Evolutionary conservation across 2,329 filamentous ascomycete genomes (phyloP).

Genomic region (Metarhizium robertsii): DNA sequence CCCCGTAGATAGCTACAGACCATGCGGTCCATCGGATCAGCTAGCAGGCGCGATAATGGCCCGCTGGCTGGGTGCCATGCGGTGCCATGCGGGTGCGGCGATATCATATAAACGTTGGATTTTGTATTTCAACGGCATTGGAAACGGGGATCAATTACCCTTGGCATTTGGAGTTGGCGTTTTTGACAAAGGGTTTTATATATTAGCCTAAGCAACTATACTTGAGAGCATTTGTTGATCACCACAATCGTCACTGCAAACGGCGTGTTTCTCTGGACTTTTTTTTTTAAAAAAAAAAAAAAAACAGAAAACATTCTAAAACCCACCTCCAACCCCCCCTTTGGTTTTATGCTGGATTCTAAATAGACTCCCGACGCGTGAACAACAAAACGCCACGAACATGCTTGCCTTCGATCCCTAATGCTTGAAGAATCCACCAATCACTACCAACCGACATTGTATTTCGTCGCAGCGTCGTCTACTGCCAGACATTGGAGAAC

Average conservation of each 20-base stretch:
- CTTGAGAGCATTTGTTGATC: neutral
- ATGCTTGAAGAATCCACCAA: conserved; percentile 4
- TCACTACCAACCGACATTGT: neutral
- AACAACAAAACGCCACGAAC: conserved; percentile 20
- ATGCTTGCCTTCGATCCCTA: conserved; percentile 14
- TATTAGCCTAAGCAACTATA: neutral
- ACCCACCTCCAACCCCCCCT: neutral
- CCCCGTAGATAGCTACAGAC: neutral
- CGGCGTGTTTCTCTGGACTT: neutral
- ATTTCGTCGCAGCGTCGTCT: conserved; percentile 4
- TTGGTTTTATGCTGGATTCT: conserved; percentile 15
- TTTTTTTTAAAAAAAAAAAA: too few species aligned
- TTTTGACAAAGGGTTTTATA: neutral
- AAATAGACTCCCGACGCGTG: conserved; percentile 22
- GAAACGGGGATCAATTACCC: conserved; percentile 6
- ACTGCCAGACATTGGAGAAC: conserved; percentile 95
- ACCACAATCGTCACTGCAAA: neutral
- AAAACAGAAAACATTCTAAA: neutral
- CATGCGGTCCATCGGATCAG: neutral
- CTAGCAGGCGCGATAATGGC: neutral
- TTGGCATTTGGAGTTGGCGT: conserved; percentile 8
- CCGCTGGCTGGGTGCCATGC: neutral
- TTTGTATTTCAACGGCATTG: neutral
- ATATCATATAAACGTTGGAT: neutral
- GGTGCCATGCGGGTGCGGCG: neutral